Evolutionary conservation across 805 yeast genomes (phyloP), one percentile per base, ranked within the genome.

Genomic region (Metschnikowia henanensis): DNA sequence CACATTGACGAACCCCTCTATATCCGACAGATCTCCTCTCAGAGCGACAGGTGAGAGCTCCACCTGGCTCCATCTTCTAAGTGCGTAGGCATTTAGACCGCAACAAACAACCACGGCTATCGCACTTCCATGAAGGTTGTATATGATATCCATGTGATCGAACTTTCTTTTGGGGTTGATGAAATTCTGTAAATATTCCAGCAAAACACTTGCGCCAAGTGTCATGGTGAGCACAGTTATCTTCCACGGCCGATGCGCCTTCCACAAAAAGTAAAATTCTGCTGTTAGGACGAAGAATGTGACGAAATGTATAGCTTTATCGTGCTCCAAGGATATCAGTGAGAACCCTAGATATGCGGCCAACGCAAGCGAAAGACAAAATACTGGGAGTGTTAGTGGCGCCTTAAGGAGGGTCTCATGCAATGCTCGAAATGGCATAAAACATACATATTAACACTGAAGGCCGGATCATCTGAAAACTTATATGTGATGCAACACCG

Each of bases 311-410:
- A 76, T 55, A 10, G 67, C 25, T 57, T 81, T 81, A 53, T 81
- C 87, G 56, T 79, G 66, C 7, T 59, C 59, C 17, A 79, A 52
- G 0, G 69, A 67, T 2, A 79, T 55, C 61, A 62, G 67, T 18
- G 81, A 76, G 53, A 79, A 74, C 17, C 84, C 84, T 6, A 79
- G 61, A 47, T 77, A 77, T 9, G 64, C 71, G 2, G 75, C 73
- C 3, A 45, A 48, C 5, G 51, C 23, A 3, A 63, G 46, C 20
- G 70, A 47, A 6, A 54, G 22, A 12, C 61, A 32, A 41, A 71
- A 65, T 13, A 52, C 72, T 66, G 40, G 17, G 23, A 32, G 20
- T 43, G 41, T 42, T 37, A 42, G 45, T 49, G 35, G 31, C 42
- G 6, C 12, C 7, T 10, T 20, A 28, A 28, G 15, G 28, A 7